Evolutionary conservation across 805 yeast genomes (phyloP), one percentile per base, ranked within the genome.

Genomic region (Spencermartinsiella europaea): DNA sequence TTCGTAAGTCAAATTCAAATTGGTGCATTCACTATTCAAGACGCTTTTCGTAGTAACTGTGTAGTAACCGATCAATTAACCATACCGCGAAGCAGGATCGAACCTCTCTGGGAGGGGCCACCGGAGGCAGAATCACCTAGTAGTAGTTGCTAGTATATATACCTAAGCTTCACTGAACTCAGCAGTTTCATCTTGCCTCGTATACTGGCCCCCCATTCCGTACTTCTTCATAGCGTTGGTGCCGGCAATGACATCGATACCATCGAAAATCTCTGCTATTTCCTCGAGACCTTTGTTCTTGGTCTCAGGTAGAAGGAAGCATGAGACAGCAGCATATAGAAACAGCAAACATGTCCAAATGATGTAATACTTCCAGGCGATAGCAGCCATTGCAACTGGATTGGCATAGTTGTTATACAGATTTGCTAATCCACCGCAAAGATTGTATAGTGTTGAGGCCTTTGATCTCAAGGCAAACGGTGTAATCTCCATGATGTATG

Each of bases 301-400:
- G 8, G 76, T 72, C 53, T 72, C 76, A 16, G 70, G 71, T 58
- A 59, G 69, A 48, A 63, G 52, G 52, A 69, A 59, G 52, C 60
- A 61, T 28, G 63, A 61, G 25, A 65, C 48, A 7, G 57, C 50
- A 41, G 66, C 53, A 42, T 66, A 65, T 17, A 61, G 59, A 2
- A 60, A 63, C 38, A 72, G 65, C 44, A 63, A 51, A 28, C 39
- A 27, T 63, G 62, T 56, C 72, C 79, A 34, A 3, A 71, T 73
- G 50, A 72, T 68, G 55, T 72, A 72, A 63, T 70, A 71, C 53
- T 68, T 70, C 71, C 73, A 71, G 25, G 57, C 57, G 39, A 71
- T 65, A 15, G 67, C 66, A 21, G 62, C 71, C 70, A 71, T 63
- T 44, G 72, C 75, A 56, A 66, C 53, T 10, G 69, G 64, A 45